Percentiles rank a stretch among this genome's conserved stretches.
Evolutionary conservation across 805 yeast genomes (phyloP).

Genomic region (Saccharomycopsis sp.): DNA sequence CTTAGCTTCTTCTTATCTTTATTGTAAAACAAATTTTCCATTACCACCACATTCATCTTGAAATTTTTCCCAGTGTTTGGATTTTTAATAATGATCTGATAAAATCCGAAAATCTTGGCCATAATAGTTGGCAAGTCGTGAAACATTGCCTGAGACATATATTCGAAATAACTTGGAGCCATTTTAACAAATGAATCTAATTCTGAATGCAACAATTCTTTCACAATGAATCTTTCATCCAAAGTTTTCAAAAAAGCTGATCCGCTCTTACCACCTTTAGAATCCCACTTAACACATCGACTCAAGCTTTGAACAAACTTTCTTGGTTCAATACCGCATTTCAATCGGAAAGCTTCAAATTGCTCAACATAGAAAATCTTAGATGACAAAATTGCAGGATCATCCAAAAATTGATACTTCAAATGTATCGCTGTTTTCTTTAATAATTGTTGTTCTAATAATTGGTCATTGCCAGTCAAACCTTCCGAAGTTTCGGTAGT

Average conservation of each 20-base stretch:
- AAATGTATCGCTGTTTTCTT: constrained; percentile 84
- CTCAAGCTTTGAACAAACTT: constrained; percentile 83
- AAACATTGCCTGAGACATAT: constrained; percentile 90
- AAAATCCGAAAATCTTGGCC: constrained; percentile 92
- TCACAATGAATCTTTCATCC: constrained; percentile 83
- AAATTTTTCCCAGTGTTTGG: constrained; percentile 67
- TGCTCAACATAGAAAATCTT: constrained; percentile 94
- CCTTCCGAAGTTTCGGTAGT: constrained; percentile 5
- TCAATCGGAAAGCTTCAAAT: constrained; percentile 84
- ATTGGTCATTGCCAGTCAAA: constrained; percentile 14
- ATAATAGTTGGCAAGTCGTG: constrained; percentile 92
- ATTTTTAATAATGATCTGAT: constrained; percentile 84
- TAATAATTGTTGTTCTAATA: constrained; percentile 64
- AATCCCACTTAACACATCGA: constrained; percentile 92
- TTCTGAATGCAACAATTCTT: constrained; percentile 82
- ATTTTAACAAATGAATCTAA: constrained; percentile 89
- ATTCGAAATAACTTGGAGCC: constrained; percentile 95
- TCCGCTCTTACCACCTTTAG: constrained; percentile 94
- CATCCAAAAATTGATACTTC: constrained; percentile 87
- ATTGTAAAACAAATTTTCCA: constrained; percentile 85
- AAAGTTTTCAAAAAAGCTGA: constrained; percentile 87
- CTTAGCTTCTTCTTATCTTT: constrained; percentile 64
- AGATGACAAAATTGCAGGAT: constrained; percentile 75
- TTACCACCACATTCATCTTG: constrained; percentile 84
- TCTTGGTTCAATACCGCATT: constrained; percentile 57